Conservation (phyloP, 345 rosid genomes). For the Bruguiera gymnorhiza region DNA sequence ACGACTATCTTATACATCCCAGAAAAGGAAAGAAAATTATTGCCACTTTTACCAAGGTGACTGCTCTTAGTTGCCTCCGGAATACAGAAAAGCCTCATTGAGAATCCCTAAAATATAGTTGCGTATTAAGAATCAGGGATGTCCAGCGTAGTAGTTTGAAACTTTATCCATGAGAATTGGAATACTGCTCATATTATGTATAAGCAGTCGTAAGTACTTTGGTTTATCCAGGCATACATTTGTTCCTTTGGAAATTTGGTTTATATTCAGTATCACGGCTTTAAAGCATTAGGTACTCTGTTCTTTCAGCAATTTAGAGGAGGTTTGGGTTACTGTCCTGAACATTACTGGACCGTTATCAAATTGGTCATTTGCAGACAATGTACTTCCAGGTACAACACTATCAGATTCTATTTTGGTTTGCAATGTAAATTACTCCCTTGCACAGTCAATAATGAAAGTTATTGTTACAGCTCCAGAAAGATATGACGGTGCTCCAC, state of each 20-base stretch:
- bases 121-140: no score
- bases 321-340: constrained; percentile 89
- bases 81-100: no score
- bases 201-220: no score
- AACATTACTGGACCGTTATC: constrained; percentile 92
- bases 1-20: no score
- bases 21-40: no score
- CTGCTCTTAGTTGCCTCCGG: no score
- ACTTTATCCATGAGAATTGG: no score
- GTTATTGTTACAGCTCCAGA: constrained; percentile 58
- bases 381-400: constrained; percentile 58
- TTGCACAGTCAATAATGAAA: not conserved
- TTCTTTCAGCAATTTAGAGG: constrained; percentile 68
- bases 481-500: constrained; percentile 58
- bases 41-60: no score
- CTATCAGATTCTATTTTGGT: constrained; percentile 1
- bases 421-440: not conserved
- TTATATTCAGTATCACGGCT: not conserved
- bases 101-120: no score
- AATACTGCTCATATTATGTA: no score
- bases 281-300: constrained; percentile 1
- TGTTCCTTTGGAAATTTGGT: not conserved
- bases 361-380: constrained; percentile 88
- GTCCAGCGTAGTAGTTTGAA: no score
- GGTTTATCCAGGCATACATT: no score